Evolutionary conservation across 305 asterid species (phyloP).

Genomic region (Fraxinus angustifolia): DNA sequence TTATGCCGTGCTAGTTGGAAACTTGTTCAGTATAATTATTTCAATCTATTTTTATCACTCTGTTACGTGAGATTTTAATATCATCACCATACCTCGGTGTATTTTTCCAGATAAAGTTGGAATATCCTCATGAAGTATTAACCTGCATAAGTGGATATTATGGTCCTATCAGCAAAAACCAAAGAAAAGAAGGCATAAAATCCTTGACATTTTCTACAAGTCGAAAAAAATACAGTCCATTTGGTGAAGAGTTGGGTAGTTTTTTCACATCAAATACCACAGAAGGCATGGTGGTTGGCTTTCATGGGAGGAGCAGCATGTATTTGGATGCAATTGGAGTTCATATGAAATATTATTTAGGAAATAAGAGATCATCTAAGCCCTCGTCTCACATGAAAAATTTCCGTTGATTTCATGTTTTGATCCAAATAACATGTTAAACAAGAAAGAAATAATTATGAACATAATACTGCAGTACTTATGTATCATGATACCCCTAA

Average conservation of each 20-base stretch:
- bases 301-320: slow-evolving; percentile 72
- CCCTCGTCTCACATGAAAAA: slow-evolving; percentile 40
- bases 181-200: slow-evolving; percentile 41
- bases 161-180: slow-evolving; percentile 41
- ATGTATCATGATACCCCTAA: not conserved
- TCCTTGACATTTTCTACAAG: slow-evolving; percentile 60
- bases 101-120: slow-evolving; percentile 56
- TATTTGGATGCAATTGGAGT: slow-evolving; percentile 80
- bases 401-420: slow-evolving; percentile 23
- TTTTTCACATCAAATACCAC: slow-evolving; percentile 64
- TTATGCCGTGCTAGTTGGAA: not conserved
- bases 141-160: slow-evolving; percentile 67
- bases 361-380: slow-evolving; percentile 42
- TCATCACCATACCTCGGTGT: not conserved
- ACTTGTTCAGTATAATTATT: not conserved
- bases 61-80: not conserved
- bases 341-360: slow-evolving; percentile 81
- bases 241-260: slow-evolving; percentile 60
- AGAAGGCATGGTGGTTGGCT: slow-evolving; percentile 73
- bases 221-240: slow-evolving; percentile 57
- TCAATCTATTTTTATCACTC: not conserved
- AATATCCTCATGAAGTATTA: slow-evolving; percentile 63
- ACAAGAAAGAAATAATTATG: not conserved
- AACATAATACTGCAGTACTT: not conserved
- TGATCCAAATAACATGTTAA: not conserved